These are phyloP conservation scores for Aspergillus carbonarius DNA, from an alignment of 2,329 filamentous ascomycete genomes.

Conservation along the genomic window DNA sequence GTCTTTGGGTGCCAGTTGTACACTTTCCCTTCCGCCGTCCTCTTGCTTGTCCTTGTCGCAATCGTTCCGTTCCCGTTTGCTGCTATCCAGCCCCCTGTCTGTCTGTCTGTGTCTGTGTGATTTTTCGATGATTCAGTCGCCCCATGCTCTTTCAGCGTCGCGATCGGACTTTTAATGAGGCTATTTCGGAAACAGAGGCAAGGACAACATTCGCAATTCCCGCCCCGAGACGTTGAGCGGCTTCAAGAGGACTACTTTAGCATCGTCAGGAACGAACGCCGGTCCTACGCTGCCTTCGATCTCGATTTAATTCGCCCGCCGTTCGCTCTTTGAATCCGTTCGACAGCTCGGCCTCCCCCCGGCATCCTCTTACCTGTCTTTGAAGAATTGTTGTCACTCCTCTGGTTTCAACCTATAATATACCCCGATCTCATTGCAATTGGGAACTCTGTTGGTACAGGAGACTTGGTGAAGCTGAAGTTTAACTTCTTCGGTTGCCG, in stretches of 20 bases:
- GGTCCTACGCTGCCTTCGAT: slow-evolving; percentile 11
- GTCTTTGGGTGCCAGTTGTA: slow-evolving; percentile 10
- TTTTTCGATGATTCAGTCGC: slow-evolving; percentile 11
- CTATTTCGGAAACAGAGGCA: slow-evolving; percentile 15
- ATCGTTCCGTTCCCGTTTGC: slow-evolving; percentile 10
- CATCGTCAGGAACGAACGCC: slow-evolving; percentile 10
- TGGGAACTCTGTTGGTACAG: neutral
- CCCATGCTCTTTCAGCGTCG: slow-evolving; percentile 18
- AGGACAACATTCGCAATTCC: neutral
- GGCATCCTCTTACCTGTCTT: slow-evolving; percentile 10
- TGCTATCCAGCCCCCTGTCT: slow-evolving; percentile 18
- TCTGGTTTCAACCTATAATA: neutral
- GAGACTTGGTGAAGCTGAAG: slow-evolving; percentile 2
- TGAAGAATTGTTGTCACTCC: slow-evolving; percentile 4
- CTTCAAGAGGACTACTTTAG: slow-evolving; percentile 2
- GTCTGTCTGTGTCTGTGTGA: slow-evolving; percentile 14
- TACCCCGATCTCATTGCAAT: slow-evolving; percentile 3
- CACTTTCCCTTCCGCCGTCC: neutral
- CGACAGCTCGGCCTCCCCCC: slow-evolving; percentile 18
- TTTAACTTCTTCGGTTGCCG: slow-evolving; percentile 12
- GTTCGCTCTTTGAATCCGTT: slow-evolving; percentile 10
- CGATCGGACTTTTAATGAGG: slow-evolving; percentile 13
- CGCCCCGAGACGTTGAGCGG: slow-evolving; percentile 15
- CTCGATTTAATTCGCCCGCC: slow-evolving; percentile 5
- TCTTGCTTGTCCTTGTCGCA: neutral